A percentile compares a stretch with the other conserved stretches of the same genome.
Evolutionary conservation across 2,329 filamentous ascomycete genomes (phyloP).

Genomic region (Colletotrichum euphorbiae): DNA sequence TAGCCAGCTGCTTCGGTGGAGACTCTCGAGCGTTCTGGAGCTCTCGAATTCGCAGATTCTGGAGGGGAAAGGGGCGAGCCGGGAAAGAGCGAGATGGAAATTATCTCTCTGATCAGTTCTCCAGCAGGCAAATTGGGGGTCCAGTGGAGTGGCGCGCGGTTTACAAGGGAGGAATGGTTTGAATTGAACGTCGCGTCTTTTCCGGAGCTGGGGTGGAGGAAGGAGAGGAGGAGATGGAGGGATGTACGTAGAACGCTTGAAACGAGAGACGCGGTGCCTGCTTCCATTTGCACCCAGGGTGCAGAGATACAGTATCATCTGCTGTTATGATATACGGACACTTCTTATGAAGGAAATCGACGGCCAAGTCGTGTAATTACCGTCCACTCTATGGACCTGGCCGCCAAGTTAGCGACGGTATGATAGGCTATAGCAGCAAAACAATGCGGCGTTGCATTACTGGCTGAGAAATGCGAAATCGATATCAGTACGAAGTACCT

Average conservation of each 20-base stretch:
- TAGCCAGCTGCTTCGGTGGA: slow-evolving; percentile 12
- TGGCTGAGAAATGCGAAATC: neutral
- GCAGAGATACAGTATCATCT: neutral
- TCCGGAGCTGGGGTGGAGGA: slow-evolving; percentile 32
- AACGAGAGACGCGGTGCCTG: slow-evolving; percentile 16
- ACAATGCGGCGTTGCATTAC: slow-evolving; percentile 9
- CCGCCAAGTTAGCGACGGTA: neutral
- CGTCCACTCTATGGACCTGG: slow-evolving; percentile 1
- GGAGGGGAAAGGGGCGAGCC: slow-evolving; percentile 14
- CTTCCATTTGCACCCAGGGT: neutral
- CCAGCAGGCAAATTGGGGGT: slow-evolving; percentile 38
- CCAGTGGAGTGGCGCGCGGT: slow-evolving; percentile 32
- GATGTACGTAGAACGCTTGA: slow-evolving; percentile 25
- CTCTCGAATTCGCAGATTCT: neutral
- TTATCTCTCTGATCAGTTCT: slow-evolving; percentile 32
- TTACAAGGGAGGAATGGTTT: slow-evolving; percentile 34
- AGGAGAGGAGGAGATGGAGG: neutral
- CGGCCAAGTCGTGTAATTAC: slow-evolving; percentile 4
- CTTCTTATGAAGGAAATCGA: neutral
- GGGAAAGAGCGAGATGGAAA: slow-evolving; percentile 19
- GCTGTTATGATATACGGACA: neutral
- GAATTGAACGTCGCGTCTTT: slow-evolving; percentile 39
- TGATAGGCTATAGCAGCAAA: neutral
- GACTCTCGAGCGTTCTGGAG: neutral
- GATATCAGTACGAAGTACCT: neutral